These are phyloP conservation scores for Paecilomyces dactylethromorphus DNA, from an alignment of 2,329 filamentous ascomycete species.

Conservation along the genomic window DNA sequence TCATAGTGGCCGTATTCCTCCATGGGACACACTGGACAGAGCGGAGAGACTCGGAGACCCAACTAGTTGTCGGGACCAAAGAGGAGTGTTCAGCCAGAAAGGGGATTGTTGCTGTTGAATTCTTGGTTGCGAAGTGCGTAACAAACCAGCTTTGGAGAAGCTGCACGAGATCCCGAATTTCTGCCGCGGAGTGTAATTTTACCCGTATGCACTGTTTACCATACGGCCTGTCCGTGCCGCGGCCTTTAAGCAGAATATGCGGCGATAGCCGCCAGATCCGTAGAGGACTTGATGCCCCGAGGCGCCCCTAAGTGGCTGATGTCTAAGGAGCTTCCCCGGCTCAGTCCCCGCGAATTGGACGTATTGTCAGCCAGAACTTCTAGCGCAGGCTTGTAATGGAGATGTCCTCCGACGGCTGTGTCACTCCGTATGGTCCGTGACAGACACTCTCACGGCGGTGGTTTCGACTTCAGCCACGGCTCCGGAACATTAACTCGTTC, in stretches of 20 bases:
- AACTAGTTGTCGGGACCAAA: conserved; percentile 13
- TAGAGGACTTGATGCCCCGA: neutral
- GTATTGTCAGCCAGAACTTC: neutral
- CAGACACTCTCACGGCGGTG: neutral
- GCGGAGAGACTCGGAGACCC: conserved; percentile 16
- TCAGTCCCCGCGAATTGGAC: neutral
- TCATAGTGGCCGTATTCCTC: conserved; percentile 40
- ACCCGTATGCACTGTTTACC: neutral
- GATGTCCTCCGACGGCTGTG: neutral
- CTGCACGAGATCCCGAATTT: neutral
- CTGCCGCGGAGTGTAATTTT: neutral
- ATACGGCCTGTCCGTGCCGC: neutral
- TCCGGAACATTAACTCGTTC: neutral
- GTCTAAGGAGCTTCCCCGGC: neutral
- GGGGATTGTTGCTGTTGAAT: neutral
- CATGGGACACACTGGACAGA: conserved; percentile 26
- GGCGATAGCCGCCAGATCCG: neutral
- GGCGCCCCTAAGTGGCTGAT: neutral
- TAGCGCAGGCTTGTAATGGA: neutral
- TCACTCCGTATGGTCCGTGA: neutral
- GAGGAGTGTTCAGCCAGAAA: conserved; percentile 6
- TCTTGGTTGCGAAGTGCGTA: neutral
- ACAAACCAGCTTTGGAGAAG: neutral
- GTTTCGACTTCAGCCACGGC: neutral
- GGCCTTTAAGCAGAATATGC: neutral